Conservation (phyloP, 345 rosid genomes). For the Gossypium raimondii region DNA sequence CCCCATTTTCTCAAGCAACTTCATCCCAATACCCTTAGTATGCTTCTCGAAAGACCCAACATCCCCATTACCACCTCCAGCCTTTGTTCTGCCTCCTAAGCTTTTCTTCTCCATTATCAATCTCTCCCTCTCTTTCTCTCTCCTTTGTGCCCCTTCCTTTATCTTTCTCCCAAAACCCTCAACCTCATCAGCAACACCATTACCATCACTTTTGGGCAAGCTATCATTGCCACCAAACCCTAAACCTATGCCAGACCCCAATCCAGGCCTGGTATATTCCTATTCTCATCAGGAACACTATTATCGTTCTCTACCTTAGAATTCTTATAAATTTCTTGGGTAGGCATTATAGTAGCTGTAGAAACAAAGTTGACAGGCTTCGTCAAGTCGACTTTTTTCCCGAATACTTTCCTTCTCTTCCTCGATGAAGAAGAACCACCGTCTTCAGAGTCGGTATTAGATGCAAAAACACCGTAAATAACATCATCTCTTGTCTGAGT, state of each 20-base stretch:
- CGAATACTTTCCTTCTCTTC: conserved; percentile 47
- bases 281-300: conserved; percentile 22
- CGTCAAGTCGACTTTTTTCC: conserved; percentile 51
- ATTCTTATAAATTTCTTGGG: conserved; percentile 58
- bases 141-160: conserved; percentile 62
- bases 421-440: conserved; percentile 39
- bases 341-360: conserved; percentile 66
- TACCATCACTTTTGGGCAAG: conserved; percentile 16
- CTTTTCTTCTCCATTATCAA: conserved; percentile 52
- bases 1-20: conserved; percentile 86
- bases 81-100: conserved; percentile 42
- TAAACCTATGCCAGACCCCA: conserved; percentile 35
- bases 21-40: conserved; percentile 80
- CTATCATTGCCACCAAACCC: conserved; percentile 34
- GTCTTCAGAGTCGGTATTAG: conserved; percentile 54
- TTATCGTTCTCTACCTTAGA: conserved; percentile 36
- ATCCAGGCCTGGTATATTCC: conserved; percentile 41
- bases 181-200: conserved; percentile 23
- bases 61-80: conserved; percentile 27
- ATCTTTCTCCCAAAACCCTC: conserved; percentile 69
- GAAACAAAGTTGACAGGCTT: conserved; percentile 82
- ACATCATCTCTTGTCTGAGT: conserved; percentile 68
- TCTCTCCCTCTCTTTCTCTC: conserved; percentile 50
- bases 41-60: conserved; percentile 71
- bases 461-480: conserved; percentile 59